These are phyloP conservation scores for Fusarium tuaranense DNA, from an alignment of 2,329 filamentous ascomycete genomes.

Conservation along the genomic window DNA sequence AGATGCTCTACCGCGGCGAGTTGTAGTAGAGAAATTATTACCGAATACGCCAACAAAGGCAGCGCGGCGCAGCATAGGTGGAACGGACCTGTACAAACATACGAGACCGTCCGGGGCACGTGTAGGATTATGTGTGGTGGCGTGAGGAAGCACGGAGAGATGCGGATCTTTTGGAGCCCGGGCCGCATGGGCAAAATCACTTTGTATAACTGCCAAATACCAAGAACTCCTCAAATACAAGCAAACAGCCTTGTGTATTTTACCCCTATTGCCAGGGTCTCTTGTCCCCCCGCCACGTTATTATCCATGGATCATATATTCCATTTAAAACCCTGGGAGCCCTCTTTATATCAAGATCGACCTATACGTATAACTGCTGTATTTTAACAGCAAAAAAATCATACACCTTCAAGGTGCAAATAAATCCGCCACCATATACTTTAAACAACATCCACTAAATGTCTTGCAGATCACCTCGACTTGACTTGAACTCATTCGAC, in stretches of 20 bases:
- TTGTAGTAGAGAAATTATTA: slow-evolving; percentile 55
- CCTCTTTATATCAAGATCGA: not conserved
- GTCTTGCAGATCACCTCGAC: slow-evolving; percentile 1
- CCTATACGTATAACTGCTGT: not conserved
- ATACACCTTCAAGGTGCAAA: not conserved
- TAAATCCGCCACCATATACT: not conserved
- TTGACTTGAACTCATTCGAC: slow-evolving; percentile 27
- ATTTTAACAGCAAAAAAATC: not conserved
- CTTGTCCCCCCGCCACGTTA: not conserved
- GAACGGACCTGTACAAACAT: slow-evolving; percentile 39
- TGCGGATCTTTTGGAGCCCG: slow-evolving; percentile 21
- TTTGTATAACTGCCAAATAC: slow-evolving; percentile 44
- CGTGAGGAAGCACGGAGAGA: slow-evolving; percentile 25
- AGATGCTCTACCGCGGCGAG: slow-evolving; percentile 64
- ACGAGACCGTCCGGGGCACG: slow-evolving; percentile 28
- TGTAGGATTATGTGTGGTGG: slow-evolving; percentile 43
- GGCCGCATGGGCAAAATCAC: slow-evolving; percentile 26
- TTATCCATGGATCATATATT: slow-evolving; percentile 1
- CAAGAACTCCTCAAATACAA: slow-evolving; percentile 35
- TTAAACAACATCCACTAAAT: not conserved
- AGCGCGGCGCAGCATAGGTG: slow-evolving; percentile 4
- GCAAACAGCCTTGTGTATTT: slow-evolving; percentile 32
- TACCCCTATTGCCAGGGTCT: not conserved
- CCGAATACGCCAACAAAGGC: not conserved
- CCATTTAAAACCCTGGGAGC: not conserved